Base-by-base conservation (phyloP, 2,329 filamentous ascomycete genomes). In the Neofusicoccum umdonicola region DNA sequence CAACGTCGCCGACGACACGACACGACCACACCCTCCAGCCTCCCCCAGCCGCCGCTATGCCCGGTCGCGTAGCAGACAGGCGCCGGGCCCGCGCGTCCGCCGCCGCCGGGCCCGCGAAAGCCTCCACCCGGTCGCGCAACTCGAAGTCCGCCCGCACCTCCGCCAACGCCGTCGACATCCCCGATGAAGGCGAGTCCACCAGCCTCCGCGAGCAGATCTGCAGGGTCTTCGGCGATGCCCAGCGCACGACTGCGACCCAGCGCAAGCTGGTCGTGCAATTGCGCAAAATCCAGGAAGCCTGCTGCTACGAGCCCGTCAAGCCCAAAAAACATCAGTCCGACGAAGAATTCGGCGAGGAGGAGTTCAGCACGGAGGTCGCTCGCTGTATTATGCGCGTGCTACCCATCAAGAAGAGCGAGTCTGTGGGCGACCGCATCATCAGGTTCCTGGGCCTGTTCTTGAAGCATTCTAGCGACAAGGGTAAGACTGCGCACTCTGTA, bases 361-460 rank as follows among this genome's bases (percentile, higher is more conserved):
- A 95, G 65, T 98, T 99, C 81, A 96, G 95, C 72, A 81, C 83
- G 34, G 94, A 99, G 76, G 88, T 98, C 65, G 85, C 88, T 64
- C 86, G 95, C 73, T 97, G 93, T 73, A 85, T 96, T 27, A 77
- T 96, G 69, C 86, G 93, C 63, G 85, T 94, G 58, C 86, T 99
- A 82, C 87, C 90, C 1, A 88, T 98, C 65, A 96, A 94, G 82
- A 98, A 97, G 82, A 90, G 91, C 42, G 95, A 99, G 79, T 84
- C 86, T 13, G 93, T 91, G 1, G 95, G 93, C 27, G 94, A 98
- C 76, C 88, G 91, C 71, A 85, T 90, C 15, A 86, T 98, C 65
- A 87, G 91, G 51, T 99, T 99, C 74, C 80, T 96, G 67, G 92
- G 91, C n/a, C 82, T 92, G 45, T 99, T 96, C 76, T 79, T 99